Conservation (phyloP, 1,284 basidiomycete species). For the Ustilago loliicola region DNA sequence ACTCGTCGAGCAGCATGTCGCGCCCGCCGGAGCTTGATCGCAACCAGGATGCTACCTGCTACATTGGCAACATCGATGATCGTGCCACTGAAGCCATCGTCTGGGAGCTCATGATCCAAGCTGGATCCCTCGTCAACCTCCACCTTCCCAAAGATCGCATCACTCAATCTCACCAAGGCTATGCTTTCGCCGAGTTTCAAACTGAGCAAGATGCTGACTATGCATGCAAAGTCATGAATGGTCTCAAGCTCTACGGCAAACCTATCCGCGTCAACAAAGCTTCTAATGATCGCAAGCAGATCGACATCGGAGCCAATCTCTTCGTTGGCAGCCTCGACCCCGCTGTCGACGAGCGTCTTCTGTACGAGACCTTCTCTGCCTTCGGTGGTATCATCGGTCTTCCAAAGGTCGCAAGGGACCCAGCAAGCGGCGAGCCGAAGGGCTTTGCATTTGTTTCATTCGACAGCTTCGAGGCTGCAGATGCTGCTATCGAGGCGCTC, state of each 20-base stretch:
- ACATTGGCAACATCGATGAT: constrained; percentile 90
- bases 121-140: constrained; percentile 90
- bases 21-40: constrained; percentile 62
- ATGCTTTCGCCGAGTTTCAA: constrained; percentile 98
- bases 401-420: constrained; percentile 94
- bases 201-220: constrained; percentile 99
- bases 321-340: constrained; percentile 96
- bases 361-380: constrained; percentile 94
- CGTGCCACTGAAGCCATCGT: constrained; percentile 91
- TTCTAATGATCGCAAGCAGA: constrained; percentile 91
- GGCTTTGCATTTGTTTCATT: constrained; percentile 97
- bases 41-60: constrained; percentile 70
- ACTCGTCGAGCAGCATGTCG: constrained; percentile 44
- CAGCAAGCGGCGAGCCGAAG: constrained; percentile 85
- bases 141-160: constrained; percentile 97
- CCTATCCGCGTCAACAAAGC: constrained; percentile 98
- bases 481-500: constrained; percentile 96
- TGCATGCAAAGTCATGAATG: constrained; percentile 99
- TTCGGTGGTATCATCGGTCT: constrained; percentile 94
- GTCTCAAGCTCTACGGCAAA: constrained; percentile 98
- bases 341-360: constrained; percentile 88
- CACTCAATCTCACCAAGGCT: constrained; percentile 97
- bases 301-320: constrained; percentile 96
- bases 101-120: constrained; percentile 99
- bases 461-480: constrained; percentile 96